These are phyloP conservation scores for Chaetomium fimeti DNA, from an alignment of 495 filamentous ascomycete genomes.

Conservation along the genomic window DNA sequence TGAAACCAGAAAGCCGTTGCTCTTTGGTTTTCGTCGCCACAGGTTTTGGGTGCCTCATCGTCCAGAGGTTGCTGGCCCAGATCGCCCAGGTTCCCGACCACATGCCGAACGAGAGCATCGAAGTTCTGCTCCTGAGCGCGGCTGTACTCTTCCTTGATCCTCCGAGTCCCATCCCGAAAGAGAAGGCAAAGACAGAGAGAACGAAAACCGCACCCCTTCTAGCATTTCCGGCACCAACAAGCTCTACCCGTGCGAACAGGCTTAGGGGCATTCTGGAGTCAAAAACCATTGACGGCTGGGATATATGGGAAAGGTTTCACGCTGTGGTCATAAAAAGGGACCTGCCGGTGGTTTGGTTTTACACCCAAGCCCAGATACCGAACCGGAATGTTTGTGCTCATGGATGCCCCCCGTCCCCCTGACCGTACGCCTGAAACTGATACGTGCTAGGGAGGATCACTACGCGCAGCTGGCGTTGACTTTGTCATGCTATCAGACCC, in stretches of 20 bases:
- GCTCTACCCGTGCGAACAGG: not conserved
- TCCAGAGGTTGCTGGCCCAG: not conserved
- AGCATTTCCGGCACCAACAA: not conserved
- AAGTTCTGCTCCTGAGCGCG: not conserved
- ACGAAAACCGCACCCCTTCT: too few species aligned
- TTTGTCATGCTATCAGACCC: not conserved
- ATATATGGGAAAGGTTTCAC: not conserved
- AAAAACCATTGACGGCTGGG: not conserved
- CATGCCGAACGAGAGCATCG: not conserved
- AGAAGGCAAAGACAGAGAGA: not conserved
- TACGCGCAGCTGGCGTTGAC: not conserved
- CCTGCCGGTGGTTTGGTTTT: not conserved
- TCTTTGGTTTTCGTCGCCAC: conserved; percentile 3
- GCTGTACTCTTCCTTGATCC: not conserved
- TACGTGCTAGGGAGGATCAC: not conserved
- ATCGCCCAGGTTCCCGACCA: too few species aligned
- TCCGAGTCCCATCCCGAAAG: not conserved
- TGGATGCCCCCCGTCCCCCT: not conserved
- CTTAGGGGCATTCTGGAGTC: conserved; percentile 7
- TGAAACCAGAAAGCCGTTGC: not conserved
- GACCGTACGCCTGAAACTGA: not conserved
- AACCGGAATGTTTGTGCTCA: not conserved
- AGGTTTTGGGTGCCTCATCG: conserved; percentile 8
- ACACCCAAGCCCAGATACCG: not conserved
- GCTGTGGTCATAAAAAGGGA: not conserved